A percentile compares a stretch with the other conserved stretches of the same genome.
phyloP scores from a whole-genome alignment of 768 basidiomycete species.

The Calocera viscosa region DNA sequence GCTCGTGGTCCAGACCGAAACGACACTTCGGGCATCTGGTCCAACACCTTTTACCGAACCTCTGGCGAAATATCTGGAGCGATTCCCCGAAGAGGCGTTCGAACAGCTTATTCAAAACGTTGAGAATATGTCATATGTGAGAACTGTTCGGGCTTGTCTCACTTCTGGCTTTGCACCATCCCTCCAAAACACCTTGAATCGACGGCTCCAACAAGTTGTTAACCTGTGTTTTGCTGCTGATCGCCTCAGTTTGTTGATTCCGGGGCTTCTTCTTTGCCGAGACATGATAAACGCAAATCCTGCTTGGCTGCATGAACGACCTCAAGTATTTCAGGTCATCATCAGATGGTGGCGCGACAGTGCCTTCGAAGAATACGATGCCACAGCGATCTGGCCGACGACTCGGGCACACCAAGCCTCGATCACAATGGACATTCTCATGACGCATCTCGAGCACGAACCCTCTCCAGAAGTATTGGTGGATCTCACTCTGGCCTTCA shows the following conservation, averaged over 20 bases:
- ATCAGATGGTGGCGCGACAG: constrained; percentile 2
- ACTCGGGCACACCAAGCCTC: not conserved
- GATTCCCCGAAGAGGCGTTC: constrained; percentile 74
- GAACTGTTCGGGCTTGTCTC: constrained; percentile 73
- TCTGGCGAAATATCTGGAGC: constrained; percentile 78
- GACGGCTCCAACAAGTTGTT: constrained; percentile 1
- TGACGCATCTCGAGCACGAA: not conserved
- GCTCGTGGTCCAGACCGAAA: constrained; percentile 81
- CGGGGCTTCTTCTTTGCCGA: not conserved
- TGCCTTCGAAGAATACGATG: not conserved
- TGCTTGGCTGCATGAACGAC: not conserved
- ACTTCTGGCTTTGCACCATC: constrained; percentile 64
- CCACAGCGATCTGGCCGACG: not conserved
- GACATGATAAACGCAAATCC: not conserved
- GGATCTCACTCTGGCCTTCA: constrained; percentile 14
- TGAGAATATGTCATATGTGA: constrained; percentile 63
- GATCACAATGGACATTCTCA: not conserved
- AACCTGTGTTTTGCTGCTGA: not conserved
- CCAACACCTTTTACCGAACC: constrained; percentile 88
- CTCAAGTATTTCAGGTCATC: not conserved
- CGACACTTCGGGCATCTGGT: constrained; percentile 78
- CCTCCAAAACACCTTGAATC: constrained; percentile 22
- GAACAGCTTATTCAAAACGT: constrained; percentile 74
- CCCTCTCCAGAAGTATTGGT: not conserved
- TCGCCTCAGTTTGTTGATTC: not conserved